phyloP scores from a whole-genome alignment of 345 rosid genomes.

The Salix brachista region DNA sequence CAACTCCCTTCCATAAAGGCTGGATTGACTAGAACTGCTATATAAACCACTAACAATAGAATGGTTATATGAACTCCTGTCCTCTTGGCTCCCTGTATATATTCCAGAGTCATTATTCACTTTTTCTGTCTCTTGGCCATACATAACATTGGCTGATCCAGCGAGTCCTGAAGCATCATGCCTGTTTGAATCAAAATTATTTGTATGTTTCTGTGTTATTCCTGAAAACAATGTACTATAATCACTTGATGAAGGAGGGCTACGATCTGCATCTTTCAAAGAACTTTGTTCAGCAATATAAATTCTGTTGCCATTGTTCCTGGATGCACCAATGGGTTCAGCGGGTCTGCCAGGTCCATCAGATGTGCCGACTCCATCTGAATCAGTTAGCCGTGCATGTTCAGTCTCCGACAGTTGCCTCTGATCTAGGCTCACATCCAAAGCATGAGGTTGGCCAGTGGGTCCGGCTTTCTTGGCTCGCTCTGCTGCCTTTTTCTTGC shows the following conservation, averaged over 20 bases:
- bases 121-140: conserved; percentile 32
- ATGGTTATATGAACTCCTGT: conserved; percentile 19
- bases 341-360: conserved; percentile 27
- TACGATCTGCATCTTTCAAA: conserved; percentile 20
- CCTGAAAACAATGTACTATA: conserved; percentile 30
- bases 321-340: conserved; percentile 21
- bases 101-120: conserved; percentile 28
- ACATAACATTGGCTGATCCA: conserved; percentile 25
- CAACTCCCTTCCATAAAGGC: conserved; percentile 24
- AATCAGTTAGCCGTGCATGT: conserved; percentile 28
- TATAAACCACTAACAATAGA: conserved; percentile 17
- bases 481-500: conserved; percentile 92
- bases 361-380: conserved; percentile 52
- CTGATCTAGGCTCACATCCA: conserved; percentile 33
- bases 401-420: conserved; percentile 38
- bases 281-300: conserved; percentile 27
- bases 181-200: conserved; percentile 27
- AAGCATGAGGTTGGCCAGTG: conserved; percentile 32
- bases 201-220: conserved; percentile 21
- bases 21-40: conserved; percentile 27
- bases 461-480: conserved; percentile 60
- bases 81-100: conserved; percentile 23
- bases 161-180: conserved; percentile 31
- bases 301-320: conserved; percentile 10
- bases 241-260: conserved; percentile 27